These are phyloP conservation scores for Paraphaeosphaeria minitans DNA, from an alignment of 2,329 filamentous ascomycete genomes.

Conservation along the genomic window DNA sequence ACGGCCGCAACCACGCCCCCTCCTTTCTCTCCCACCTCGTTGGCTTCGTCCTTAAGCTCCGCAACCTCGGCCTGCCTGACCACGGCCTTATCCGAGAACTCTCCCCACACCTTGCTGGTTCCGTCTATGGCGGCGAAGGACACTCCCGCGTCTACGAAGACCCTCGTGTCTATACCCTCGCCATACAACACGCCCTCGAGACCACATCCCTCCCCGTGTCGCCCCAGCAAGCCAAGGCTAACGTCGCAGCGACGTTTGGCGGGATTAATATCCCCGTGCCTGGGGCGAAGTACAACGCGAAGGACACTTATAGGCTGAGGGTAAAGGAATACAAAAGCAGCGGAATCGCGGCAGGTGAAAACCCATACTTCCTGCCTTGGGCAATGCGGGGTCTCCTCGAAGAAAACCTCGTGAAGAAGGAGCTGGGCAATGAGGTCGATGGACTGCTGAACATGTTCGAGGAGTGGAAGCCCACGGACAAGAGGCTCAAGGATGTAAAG, in stretches of 20 bases:
- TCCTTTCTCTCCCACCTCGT: conserved; percentile 94
- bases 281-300: conserved; percentile 26
- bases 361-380: conserved; percentile 92
- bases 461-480: conserved; percentile 87
- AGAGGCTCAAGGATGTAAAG: conserved; percentile 93
- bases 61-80: conserved; percentile 90
- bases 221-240: conserved; percentile 23
- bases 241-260: conserved; percentile 30
- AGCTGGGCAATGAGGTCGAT: conserved; percentile 76
- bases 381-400: conserved; percentile 93
- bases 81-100: conserved; percentile 93
- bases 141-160: conserved; percentile 95
- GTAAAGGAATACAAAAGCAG: conserved; percentile 42
- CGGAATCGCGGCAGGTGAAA: conserved; percentile 50
- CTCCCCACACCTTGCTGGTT: conserved; percentile 85
- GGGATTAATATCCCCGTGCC: conserved; percentile 41
- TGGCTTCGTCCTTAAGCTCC: conserved; percentile 89
- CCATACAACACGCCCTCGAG: conserved; percentile 55
- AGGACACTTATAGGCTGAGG: conserved; percentile 32
- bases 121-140: conserved; percentile 87
- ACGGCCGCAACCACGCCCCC: conserved; percentile 87
- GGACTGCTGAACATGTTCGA: conserved; percentile 87
- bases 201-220: conserved; percentile 48
- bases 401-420: conserved; percentile 85
- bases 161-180: conserved; percentile 74